Conservation (phyloP, 306 rosid genomes). For the Prunus armeniaca region DNA sequence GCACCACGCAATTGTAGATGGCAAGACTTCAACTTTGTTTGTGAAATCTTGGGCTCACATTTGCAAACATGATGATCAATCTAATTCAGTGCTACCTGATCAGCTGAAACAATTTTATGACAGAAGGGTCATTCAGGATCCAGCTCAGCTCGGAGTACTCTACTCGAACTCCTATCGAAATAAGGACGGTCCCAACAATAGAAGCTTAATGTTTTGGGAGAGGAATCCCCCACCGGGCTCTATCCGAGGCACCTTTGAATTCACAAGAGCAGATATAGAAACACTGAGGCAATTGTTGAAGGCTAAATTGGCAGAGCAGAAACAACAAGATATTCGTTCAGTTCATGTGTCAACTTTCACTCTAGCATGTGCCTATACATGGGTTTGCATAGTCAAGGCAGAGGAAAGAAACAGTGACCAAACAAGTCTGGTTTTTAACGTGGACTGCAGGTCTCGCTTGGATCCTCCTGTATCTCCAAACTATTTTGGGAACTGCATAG, state of each 20-base stretch:
- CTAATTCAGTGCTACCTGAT: background rate
- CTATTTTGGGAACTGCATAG: background rate
- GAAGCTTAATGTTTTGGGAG: background rate
- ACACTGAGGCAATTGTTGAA: background rate
- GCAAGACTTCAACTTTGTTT: conserved; percentile 44
- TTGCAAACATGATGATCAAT: conserved; percentile 18
- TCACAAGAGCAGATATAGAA: background rate
- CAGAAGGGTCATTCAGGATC: background rate
- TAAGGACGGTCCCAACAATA: background rate
- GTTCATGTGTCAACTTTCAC: background rate
- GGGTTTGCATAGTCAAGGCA: background rate
- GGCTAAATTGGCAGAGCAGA: background rate
- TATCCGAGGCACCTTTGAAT: conserved; percentile 28
- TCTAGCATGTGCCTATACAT: no score
- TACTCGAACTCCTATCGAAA: background rate
- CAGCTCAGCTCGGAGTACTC: background rate
- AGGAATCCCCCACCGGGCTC: background rate
- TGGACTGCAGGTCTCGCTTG: background rate
- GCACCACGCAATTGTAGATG: conserved; percentile 51
- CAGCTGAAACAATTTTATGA: conserved; percentile 31
- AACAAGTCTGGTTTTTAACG: background rate
- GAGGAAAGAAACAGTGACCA: background rate
- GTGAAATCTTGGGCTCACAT: conserved; percentile 54
- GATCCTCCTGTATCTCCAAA: background rate
- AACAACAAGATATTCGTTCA: background rate